Conservation (phyloP, 768 basidiomycete genomes). For the Pseudohyphozyma bogoriensis region DNA sequence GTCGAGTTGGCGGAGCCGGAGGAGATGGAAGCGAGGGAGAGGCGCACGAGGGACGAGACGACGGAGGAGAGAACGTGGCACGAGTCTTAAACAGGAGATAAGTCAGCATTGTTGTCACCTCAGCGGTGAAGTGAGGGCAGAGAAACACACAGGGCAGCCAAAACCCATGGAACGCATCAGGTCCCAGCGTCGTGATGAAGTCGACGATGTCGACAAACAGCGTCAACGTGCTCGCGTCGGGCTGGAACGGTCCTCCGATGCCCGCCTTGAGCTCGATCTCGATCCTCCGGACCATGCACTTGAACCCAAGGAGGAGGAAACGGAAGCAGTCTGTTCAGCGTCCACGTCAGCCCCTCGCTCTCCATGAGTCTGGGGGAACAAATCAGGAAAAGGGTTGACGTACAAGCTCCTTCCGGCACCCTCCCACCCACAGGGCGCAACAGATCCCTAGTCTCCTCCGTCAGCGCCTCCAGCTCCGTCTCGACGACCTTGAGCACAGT, state of each 20-base stretch:
- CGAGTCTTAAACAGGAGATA: constrained; percentile 2
- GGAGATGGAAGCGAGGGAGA: constrained; percentile 18
- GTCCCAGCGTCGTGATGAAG: background rate
- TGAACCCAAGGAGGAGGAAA: constrained; percentile 13
- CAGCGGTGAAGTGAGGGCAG: background rate
- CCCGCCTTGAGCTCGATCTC: constrained; percentile 23
- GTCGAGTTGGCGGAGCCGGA: background rate
- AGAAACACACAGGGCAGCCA: constrained; percentile 16
- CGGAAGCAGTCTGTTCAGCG: constrained; percentile 9
- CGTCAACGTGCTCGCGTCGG: constrained; percentile 9
- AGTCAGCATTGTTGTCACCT: too few relatives aligned
- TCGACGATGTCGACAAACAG: constrained; percentile 19
- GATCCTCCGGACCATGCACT: constrained; percentile 23
- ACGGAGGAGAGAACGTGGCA: constrained; percentile 25
- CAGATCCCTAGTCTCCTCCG: background rate
- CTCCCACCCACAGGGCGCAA: background rate
- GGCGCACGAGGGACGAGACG: constrained; percentile 27
- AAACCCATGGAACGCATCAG: background rate
- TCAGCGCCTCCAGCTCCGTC: constrained; percentile 12
- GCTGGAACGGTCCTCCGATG: constrained; percentile 14
- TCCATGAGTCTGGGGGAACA: too few relatives aligned
- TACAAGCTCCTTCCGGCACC: background rate
- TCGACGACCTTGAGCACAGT: constrained; percentile 11
- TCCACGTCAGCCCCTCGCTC: background rate
- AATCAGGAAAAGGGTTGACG: background rate